These are phyloP conservation scores for Ascochyta lentis DNA, from an alignment of 2,329 filamentous ascomycete species.

Conservation along the genomic window DNA sequence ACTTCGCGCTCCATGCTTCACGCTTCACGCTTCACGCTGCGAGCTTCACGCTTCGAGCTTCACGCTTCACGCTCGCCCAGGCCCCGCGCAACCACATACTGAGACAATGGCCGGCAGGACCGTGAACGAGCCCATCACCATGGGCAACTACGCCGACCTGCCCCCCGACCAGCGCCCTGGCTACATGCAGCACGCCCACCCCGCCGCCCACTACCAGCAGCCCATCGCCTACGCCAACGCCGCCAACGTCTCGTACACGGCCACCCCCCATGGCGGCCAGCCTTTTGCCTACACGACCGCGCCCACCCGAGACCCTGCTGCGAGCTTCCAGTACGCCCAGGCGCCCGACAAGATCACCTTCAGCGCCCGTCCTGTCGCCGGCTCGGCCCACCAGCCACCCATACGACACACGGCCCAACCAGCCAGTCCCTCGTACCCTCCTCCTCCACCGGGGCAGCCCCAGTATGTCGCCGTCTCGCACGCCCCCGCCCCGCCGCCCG, in stretches of 20 bases:
- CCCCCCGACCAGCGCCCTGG: slow-evolving; percentile 54
- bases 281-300: slow-evolving; percentile 39
- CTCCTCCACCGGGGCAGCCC: slow-evolving; percentile 23
- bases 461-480: slow-evolving; percentile 37
- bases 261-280: slow-evolving; percentile 19
- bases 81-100: slow-evolving; percentile 19
- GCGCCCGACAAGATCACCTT: slow-evolving; percentile 52
- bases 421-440: slow-evolving; percentile 20
- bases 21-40: no score
- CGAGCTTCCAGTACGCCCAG: slow-evolving; percentile 50
- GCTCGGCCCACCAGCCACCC: slow-evolving; percentile 18
- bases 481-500: slow-evolving; percentile 21
- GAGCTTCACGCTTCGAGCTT: background rate
- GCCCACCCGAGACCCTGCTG: slow-evolving; percentile 29
- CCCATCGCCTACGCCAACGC: slow-evolving; percentile 27
- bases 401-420: slow-evolving; percentile 39
- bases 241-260: slow-evolving; percentile 42
- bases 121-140: slow-evolving; percentile 42
- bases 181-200: slow-evolving; percentile 39
- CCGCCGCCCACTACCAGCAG: slow-evolving; percentile 28
- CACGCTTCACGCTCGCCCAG: background rate
- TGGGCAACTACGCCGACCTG: slow-evolving; percentile 54
- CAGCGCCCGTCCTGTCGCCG: slow-evolving; percentile 47
- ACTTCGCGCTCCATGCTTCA: no score
- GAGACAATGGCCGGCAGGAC: slow-evolving; percentile 43